phyloP scores from a whole-genome alignment of 1,284 basidiomycete species.

The Microbotryomycetes sp. region DNA sequence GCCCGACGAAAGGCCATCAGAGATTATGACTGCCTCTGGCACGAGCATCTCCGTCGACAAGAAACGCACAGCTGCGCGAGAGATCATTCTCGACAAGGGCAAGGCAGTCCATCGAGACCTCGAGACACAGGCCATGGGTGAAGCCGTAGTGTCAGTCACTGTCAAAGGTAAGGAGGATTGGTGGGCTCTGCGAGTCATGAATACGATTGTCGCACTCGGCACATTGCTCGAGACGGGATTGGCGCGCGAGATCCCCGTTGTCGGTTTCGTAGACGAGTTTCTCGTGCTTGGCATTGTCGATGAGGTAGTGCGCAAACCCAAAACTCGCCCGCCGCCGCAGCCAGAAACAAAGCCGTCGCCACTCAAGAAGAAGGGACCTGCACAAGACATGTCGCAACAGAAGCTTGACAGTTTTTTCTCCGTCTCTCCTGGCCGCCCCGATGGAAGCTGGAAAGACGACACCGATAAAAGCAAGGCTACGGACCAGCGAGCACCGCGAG shows the following conservation, averaged over 20 bases:
- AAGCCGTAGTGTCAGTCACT: slow-evolving; percentile 22
- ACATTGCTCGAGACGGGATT: slow-evolving; percentile 21
- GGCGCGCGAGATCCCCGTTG: slow-evolving; percentile 29
- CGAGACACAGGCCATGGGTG: slow-evolving; percentile 31
- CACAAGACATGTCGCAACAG: background rate
- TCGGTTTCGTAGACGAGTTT: slow-evolving; percentile 24
- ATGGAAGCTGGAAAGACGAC: background rate
- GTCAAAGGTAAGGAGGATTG: slow-evolving; percentile 25
- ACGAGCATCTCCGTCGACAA: slow-evolving; percentile 18
- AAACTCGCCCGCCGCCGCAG: slow-evolving; percentile 7
- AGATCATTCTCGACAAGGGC: slow-evolving; percentile 26
- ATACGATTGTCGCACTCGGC: slow-evolving; percentile 27
- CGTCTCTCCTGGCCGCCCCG: background rate
- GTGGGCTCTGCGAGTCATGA: slow-evolving; percentile 31
- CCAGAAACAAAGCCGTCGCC: slow-evolving; percentile 1
- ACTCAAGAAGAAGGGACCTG: background rate
- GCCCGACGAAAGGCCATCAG: slow-evolving; percentile 10
- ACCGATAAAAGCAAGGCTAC: too few relatives aligned
- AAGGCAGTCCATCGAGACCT: slow-evolving; percentile 27
- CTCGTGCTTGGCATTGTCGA: slow-evolving; percentile 35
- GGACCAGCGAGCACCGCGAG: background rate
- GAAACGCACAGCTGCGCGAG: slow-evolving; percentile 21
- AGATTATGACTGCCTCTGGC: slow-evolving; percentile 5
- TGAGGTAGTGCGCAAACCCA: slow-evolving; percentile 27
- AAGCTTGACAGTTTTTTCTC: background rate